phyloP scores from a whole-genome alignment of 805 yeast genomes.

The Komagataella kurtzmanii region DNA sequence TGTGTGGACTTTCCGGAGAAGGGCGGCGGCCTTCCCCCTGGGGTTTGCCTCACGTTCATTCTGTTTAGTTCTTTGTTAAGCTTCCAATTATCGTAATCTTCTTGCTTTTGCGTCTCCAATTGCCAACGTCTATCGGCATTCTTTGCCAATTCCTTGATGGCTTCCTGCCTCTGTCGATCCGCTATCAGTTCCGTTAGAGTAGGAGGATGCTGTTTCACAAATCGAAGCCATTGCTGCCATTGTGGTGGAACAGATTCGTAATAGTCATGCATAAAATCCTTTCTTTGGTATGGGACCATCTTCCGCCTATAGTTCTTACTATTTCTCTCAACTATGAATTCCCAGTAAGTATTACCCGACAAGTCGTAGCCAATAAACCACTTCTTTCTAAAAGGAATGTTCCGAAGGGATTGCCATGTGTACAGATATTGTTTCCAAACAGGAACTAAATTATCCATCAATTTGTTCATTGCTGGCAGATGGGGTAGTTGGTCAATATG shows the following conservation, averaged over 20 bases:
- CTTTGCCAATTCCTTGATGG: slow-evolving; percentile 8
- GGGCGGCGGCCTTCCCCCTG: neutral
- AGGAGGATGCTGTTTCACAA: slow-evolving; percentile 48
- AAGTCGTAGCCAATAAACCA: slow-evolving; percentile 70
- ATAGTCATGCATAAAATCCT: slow-evolving; percentile 41
- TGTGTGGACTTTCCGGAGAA: neutral
- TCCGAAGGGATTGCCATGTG: slow-evolving; percentile 46
- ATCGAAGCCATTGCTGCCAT: slow-evolving; percentile 75
- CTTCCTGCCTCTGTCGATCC: slow-evolving; percentile 40
- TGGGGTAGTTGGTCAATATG: neutral
- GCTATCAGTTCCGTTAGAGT: slow-evolving; percentile 43
- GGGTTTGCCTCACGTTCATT: neutral
- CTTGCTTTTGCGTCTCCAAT: slow-evolving; percentile 3
- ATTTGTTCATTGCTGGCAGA: neutral
- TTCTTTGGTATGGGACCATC: slow-evolving; percentile 38
- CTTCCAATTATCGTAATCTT: neutral
- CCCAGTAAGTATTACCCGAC: slow-evolving; percentile 85
- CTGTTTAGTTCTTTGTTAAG: slow-evolving; percentile 2
- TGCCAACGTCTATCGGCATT: slow-evolving; percentile 12
- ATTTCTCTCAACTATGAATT: slow-evolving; percentile 40
- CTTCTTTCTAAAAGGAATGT: slow-evolving; percentile 54
- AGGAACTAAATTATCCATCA: slow-evolving; percentile 30
- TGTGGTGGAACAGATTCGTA: slow-evolving; percentile 49
- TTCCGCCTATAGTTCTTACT: slow-evolving; percentile 44
- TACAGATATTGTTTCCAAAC: slow-evolving; percentile 34